Evolutionary conservation across 306 rosid genomes (phyloP), one percentile per base, ranked within the genome.

Genomic region (Casuarina glauca): DNA sequence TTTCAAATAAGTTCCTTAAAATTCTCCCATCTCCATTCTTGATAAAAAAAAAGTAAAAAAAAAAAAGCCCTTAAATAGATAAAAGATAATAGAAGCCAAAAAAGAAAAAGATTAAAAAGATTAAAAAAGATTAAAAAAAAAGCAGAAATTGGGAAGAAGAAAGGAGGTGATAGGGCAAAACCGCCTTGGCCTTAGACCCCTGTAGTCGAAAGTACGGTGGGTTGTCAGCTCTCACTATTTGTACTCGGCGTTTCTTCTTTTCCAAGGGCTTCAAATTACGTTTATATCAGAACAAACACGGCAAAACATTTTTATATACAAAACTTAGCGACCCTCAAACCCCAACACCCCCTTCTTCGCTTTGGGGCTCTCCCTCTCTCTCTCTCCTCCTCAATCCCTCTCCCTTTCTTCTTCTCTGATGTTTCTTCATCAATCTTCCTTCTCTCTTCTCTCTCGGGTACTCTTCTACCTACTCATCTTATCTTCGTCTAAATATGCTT

Each of bases 391-490:
- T 69, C 38, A 46, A 61, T 75, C 70, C 46, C 53, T 13, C 79
- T 72, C 78, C 19, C 38, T 67, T 46, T 77, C 50, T 63, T 66
- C 86, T 51, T 82, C 51, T 42, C 91, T 88, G 90, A 93, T 91
- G 97, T 87, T 84, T 89, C 42, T 70, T 81, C 84, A 63, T 84
- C 80, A 79, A 48, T 74, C 82, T 72, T 48, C 81, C 72, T 57
- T 74, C 80, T 72, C 75, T 84, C 92, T 86, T 84, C 90, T 83
- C 89, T 82, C 86, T 85, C 90, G 74, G 93, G 97, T 91, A 81
- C 39, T 44, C 63, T 1, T 50, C 38, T 46, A 13, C 73, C 20
- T 1, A 66, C 69, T 48, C 41, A 26, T 26, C 32, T 26, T 26
- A 26, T 26, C 32, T 26, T 26, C 32, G 32, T 26, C 32, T 26